Evolutionary conservation across 306 rosid species (phyloP).

Genomic region (Rosa persica): DNA sequence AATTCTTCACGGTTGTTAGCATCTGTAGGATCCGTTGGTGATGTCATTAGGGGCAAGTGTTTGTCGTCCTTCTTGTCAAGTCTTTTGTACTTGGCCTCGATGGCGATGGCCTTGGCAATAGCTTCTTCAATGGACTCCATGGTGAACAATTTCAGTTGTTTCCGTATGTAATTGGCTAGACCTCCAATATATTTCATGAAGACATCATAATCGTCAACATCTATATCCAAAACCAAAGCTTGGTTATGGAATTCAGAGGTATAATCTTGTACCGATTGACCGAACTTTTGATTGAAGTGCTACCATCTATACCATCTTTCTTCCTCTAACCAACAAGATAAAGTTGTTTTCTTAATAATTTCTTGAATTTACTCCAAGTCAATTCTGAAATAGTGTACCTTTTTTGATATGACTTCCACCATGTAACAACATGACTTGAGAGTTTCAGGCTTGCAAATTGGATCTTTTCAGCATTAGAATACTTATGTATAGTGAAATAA

Average conservation of each 20-base stretch:
- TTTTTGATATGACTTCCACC: too few species aligned
- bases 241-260: neutral
- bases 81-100: neutral
- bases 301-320: neutral
- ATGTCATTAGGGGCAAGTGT: neutral
- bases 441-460: too few species aligned
- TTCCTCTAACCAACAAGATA: too few species aligned
- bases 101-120: neutral
- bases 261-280: neutral
- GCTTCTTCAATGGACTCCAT: neutral
- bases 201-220: neutral
- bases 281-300: neutral
- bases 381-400: too few species aligned
- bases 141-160: neutral
- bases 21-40: neutral
- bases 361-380: too few species aligned
- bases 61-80: neutral
- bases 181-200: neutral
- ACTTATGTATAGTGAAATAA: too few species aligned
- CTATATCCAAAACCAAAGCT: neutral
- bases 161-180: neutral
- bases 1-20: neutral
- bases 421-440: too few species aligned
- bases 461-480: too few species aligned
- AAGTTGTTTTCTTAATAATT: too few species aligned